Evolutionary conservation across 176 grass and related monocot genomes (phyloP).

Genomic region (Chrysopogon serrulatus): DNA sequence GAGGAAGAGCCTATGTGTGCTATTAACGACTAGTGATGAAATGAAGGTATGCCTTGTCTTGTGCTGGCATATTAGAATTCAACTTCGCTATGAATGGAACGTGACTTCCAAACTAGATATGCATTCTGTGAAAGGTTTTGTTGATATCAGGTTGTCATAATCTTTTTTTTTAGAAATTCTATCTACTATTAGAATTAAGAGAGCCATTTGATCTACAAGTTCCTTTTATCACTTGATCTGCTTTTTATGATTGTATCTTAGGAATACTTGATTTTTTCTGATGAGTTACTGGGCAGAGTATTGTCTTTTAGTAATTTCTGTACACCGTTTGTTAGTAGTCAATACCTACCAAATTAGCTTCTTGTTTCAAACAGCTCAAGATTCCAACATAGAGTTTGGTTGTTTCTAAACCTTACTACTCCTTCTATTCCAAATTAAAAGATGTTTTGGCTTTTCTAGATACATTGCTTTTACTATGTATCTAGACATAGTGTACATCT

Average conservation of each 20-base stretch:
- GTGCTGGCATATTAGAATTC: not conserved
- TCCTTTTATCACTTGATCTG: not conserved
- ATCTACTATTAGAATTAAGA: not conserved
- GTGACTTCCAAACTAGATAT: not conserved
- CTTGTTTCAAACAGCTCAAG: not conserved
- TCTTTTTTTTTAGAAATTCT: not conserved
- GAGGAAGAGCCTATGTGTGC: not conserved
- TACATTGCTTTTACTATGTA: too few relatives aligned
- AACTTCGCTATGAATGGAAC: not conserved
- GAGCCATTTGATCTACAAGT: not conserved
- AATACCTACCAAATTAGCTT: not conserved
- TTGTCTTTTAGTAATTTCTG: not conserved
- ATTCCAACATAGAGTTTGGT: not conserved
- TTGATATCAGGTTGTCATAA: not conserved
- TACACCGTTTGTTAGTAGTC: not conserved
- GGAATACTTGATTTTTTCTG: not conserved
- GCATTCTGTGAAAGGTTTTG: not conserved
- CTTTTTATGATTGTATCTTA: not conserved
- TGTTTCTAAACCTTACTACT: conserved; percentile 1
- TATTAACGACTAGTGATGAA: not conserved
- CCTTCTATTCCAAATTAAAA: too few relatives aligned
- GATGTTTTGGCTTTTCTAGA: too few relatives aligned
- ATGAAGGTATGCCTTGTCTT: not conserved
- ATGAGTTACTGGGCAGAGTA: not conserved
- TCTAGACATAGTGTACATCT: too few relatives aligned